Evolutionary conservation across 1,139 yeast genomes (phyloP), one percentile per base, ranked within the genome.

Genomic region (Sporopachydermia cereana): DNA sequence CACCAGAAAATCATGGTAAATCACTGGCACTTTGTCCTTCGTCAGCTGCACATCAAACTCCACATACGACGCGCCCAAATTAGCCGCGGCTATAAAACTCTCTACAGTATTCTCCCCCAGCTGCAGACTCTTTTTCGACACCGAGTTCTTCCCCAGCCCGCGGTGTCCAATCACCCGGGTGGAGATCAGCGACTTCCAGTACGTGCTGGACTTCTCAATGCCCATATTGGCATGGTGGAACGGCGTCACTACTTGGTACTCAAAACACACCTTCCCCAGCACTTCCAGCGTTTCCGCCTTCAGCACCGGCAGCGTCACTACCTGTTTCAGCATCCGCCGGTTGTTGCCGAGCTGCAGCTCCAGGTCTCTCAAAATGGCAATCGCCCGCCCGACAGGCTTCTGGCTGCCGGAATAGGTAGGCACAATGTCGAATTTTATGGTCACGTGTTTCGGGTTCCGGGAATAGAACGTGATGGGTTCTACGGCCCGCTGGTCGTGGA

Each of bases 31-130:
- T 52, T 71, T 71, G 62, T 91, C 97, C 58, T 88, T 88, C n/a
- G 98, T 91, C 53, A 91, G 68, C 61, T 91, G 98, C 34, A 91
- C 97, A 62, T 91, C 98, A 60, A 91, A 91, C 62, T 91, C 98
- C 9, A 94, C 96, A 56, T 82, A 82, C 1, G 88, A 79, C 1
- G 91, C 91, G 34, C 98, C 98, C 53, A 91, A 68, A 3, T 95
- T 88, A 0, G 97, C 96, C 0, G 98, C 98, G 9, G 96, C 95
- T 58, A 91, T 84, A 54, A 91, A 91, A 1, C 95, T 84, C 58
- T 89, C 96, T 30, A 91, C 84, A 0, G 98, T 91, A 58, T 91
- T 91, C 58, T 91, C 98, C 41, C 98, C 98, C 50, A 91, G 69
- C 63, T 91, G 98, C 57, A 91, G 71, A 3, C 95, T 84, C 51